Conservation (phyloP, 106 monocot genomes). For the Hemerocallis citrina region DNA sequence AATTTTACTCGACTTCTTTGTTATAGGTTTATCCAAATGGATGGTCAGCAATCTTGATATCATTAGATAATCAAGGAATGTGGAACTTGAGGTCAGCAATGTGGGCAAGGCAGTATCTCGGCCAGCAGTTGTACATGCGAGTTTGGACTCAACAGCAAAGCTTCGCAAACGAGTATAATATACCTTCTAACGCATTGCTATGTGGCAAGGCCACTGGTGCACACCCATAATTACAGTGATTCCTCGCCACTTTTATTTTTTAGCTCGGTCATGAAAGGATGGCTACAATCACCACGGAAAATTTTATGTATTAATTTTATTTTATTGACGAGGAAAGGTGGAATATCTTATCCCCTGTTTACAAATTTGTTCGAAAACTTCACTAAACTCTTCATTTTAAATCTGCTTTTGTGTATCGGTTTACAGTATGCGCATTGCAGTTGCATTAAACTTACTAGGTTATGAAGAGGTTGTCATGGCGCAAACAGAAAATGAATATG, state of each 20-base stretch:
- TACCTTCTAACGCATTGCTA: slow-evolving; percentile 61
- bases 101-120: slow-evolving; percentile 88
- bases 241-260: too few relatives aligned
- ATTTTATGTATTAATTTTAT: neutral
- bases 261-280: neutral
- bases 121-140: slow-evolving; percentile 83
- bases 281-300: neutral
- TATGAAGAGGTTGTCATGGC: too few relatives aligned
- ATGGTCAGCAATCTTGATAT: slow-evolving; percentile 77
- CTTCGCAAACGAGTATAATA: slow-evolving; percentile 66
- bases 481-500: too few relatives aligned
- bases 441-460: too few relatives aligned
- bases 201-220: slow-evolving; percentile 57
- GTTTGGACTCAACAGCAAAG: slow-evolving; percentile 79
- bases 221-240: too few relatives aligned
- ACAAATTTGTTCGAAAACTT: too few relatives aligned
- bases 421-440: too few relatives aligned
- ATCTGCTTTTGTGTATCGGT: too few relatives aligned
- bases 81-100: slow-evolving; percentile 89
- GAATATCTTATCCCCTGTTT: too few relatives aligned
- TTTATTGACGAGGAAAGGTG: too few relatives aligned
- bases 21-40: slow-evolving; percentile 78
- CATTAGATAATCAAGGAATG: slow-evolving; percentile 94
- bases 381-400: too few relatives aligned
- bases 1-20: neutral